These are phyloP conservation scores for Botrytis cinerea DNA, from an alignment of 2,329 filamentous ascomycete genomes.

Conservation along the genomic window DNA sequence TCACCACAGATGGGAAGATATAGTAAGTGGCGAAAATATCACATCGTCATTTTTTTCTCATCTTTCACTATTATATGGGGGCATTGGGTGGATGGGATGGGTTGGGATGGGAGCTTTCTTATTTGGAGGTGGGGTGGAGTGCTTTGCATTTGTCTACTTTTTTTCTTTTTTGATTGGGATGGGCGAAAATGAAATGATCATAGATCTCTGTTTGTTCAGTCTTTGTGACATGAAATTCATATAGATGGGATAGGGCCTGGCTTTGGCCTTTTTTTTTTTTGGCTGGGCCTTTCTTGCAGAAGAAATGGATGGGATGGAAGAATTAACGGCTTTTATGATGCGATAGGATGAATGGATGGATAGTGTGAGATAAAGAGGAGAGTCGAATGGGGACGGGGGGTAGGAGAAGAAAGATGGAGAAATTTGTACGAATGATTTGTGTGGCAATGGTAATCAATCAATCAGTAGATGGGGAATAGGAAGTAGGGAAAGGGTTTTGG, in stretches of 20 bases:
- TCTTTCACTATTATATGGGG: constrained; percentile 9
- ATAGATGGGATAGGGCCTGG: constrained; percentile 21
- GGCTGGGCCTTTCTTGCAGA: constrained; percentile 14
- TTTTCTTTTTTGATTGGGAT: constrained; percentile 15
- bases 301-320: constrained; percentile 16
- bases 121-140: neutral
- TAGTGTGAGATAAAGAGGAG: neutral
- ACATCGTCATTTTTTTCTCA: constrained; percentile 1
- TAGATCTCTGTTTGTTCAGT: constrained; percentile 14
- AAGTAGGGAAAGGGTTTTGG: neutral
- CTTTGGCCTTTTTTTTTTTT: neutral
- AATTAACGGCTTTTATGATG: constrained; percentile 21
- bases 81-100: neutral
- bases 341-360: neutral
- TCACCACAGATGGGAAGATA: constrained; percentile 8
- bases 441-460: neutral
- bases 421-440: constrained; percentile 10
- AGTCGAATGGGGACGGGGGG: no score
- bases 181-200: constrained; percentile 18
- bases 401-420: neutral
- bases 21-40: constrained; percentile 18
- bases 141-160: neutral
- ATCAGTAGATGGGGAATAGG: neutral
- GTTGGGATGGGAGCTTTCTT: neutral
- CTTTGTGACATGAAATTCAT: constrained; percentile 12